Evolutionary conservation across 805 yeast genomes (phyloP).

Genomic region (Grigorovia transvaalensis): DNA sequence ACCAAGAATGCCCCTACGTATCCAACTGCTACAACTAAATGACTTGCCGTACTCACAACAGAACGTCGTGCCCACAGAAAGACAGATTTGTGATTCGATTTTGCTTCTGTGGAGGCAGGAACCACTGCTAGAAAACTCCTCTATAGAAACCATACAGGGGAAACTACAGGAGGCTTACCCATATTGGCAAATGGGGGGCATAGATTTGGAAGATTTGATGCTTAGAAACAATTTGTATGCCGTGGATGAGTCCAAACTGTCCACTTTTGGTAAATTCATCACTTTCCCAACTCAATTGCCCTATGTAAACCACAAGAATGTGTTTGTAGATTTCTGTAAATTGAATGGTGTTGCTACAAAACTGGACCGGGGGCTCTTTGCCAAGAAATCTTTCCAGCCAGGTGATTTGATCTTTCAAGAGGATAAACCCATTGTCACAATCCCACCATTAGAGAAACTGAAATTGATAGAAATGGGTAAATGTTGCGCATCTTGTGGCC

Average conservation of each 20-base stretch:
- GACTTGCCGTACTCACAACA: slow-evolving; percentile 8
- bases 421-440: slow-evolving; percentile 41
- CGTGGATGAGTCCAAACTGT: slow-evolving; percentile 35
- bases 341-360: background rate
- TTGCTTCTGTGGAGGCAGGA: slow-evolving; percentile 59
- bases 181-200: slow-evolving; percentile 54
- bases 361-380: slow-evolving; percentile 32
- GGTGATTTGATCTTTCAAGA: slow-evolving; percentile 57
- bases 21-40: slow-evolving; percentile 20
- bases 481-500: slow-evolving; percentile 68
- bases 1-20: slow-evolving; percentile 15
- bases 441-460: slow-evolving; percentile 61
- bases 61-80: slow-evolving; percentile 40
- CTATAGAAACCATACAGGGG: slow-evolving; percentile 42
- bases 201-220: slow-evolving; percentile 43
- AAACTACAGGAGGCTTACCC: slow-evolving; percentile 42
- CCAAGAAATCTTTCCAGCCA: slow-evolving; percentile 35
- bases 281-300: slow-evolving; percentile 1
- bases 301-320: background rate
- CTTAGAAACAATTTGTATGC: slow-evolving; percentile 46
- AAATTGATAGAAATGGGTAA: slow-evolving; percentile 48
- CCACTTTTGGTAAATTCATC: slow-evolving; percentile 41
- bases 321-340: background rate
- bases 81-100: slow-evolving; percentile 52
- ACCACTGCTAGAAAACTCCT: slow-evolving; percentile 48